Base-by-base conservation (phyloP, 1,284 basidiomycete species). In the Sanghuangporus baumii region DNA sequence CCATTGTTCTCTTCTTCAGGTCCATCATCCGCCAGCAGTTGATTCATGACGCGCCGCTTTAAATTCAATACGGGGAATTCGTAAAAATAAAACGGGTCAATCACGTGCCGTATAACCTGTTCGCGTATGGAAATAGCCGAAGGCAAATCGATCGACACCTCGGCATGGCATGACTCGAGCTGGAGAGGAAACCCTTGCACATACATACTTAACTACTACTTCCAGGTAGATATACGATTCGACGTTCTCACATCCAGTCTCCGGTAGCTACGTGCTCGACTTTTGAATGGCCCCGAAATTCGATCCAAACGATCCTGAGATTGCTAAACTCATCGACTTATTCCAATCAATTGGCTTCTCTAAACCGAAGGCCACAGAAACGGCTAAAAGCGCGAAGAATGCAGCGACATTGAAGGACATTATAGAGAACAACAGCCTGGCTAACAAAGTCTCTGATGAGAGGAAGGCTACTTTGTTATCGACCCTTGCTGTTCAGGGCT, bases 341-440 rank as follows among this genome's bases (percentile, higher is more conserved):
- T 95, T 96, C 79, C 84, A 87, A 72, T 84, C 86, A 46, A 88
- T 96, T 64, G 93, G 93, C 31, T 79, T 97, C 57, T 82, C 87
- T 55, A 82, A 87, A 61, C 80, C 89, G 62, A 93, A 94, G 72
- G 92, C 95, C 0, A 81, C 84, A 23, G 94, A 98, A 72, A 89
- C 91, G 18, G 86, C 87, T 40, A 92, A 94, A 73, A 89, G 83
- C 63, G 75, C 88, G 6, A 96, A 93, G 79, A 84, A 84, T 66
- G 88, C 91, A 3, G 71, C 80, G 1, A 79, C 87, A 6, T 81
- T 97, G 65, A 87, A 85, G 68, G 83, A 84, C 36, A 81, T 94
- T 59, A 87, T 95, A 68, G 81, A 86, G 63, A 77, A 77, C 57
- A 79, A 87, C 69, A 73, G 78, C 9, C 77, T 88, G n/a, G 72